Percentiles rank a stretch among this genome's conserved stretches.
phyloP scores from a whole-genome alignment of 73 alveolate genomes.

The Loxodes magnus region DNA sequence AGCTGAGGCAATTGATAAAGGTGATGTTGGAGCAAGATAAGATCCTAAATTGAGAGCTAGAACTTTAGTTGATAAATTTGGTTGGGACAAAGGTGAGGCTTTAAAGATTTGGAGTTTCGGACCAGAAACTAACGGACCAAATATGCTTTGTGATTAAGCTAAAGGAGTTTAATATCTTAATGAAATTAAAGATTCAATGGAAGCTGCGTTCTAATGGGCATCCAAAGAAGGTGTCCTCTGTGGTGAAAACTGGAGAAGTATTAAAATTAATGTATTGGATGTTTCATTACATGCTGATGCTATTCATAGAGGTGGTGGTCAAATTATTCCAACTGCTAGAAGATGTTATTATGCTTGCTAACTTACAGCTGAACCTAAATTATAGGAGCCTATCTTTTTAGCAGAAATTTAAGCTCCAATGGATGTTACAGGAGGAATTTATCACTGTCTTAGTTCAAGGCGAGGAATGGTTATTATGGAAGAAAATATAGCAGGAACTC shows the following conservation, averaged over 20 bases:
- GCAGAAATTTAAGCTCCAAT: slow-evolving; percentile 90
- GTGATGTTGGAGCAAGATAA: slow-evolving; percentile 55
- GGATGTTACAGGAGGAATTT: slow-evolving; percentile 95
- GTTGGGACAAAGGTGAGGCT: slow-evolving; percentile 85
- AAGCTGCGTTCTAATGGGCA: slow-evolving; percentile 95
- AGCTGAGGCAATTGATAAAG: slow-evolving; percentile 77
- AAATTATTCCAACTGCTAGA: slow-evolving; percentile 98
- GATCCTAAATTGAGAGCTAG: slow-evolving; percentile 88
- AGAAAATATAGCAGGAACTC: slow-evolving; percentile 91
- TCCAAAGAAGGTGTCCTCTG: slow-evolving; percentile 95
- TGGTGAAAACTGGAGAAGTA: slow-evolving; percentile 98
- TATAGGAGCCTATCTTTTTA: slow-evolving; percentile 95
- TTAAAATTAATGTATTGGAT: slow-evolving; percentile 88
- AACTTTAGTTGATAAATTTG: slow-evolving; percentile 73
- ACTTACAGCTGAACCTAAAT: slow-evolving; percentile 94
- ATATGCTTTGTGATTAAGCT: slow-evolving; percentile 87
- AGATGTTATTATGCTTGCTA: slow-evolving; percentile 93
- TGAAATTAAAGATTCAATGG: slow-evolving; percentile 96
- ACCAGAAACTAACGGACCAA: slow-evolving; percentile 93
- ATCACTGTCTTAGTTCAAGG: slow-evolving; percentile 84
- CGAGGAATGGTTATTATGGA: slow-evolving; percentile 94
- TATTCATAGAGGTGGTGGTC: slow-evolving; percentile 99
- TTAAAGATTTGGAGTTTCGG: slow-evolving; percentile 98
- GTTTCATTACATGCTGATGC: slow-evolving; percentile 79
- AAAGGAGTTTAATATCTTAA: slow-evolving; percentile 84